These are phyloP conservation scores for Fusarium zealandicum DNA, from an alignment of 2,329 filamentous ascomycete species.

Conservation along the genomic window DNA sequence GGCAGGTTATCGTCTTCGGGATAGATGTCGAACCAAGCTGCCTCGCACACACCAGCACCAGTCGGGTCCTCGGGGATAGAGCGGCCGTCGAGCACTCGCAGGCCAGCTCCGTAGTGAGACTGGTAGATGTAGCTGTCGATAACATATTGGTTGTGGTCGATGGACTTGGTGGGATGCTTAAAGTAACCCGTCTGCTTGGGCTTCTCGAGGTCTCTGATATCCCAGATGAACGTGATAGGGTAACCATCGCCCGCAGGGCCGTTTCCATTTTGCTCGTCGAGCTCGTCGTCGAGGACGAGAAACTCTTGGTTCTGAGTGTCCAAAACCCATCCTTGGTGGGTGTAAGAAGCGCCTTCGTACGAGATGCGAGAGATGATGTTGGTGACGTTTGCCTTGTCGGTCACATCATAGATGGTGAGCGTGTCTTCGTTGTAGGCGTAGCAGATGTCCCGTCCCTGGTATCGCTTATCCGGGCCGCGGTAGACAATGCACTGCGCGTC, in stretches of 20 bases:
- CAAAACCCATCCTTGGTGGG: conserved; percentile 65
- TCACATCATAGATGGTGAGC: conserved; percentile 62
- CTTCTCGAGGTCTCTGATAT: conserved; percentile 53
- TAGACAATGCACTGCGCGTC: conserved; percentile 67
- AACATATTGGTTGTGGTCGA: conserved; percentile 60
- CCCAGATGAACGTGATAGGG: conserved; percentile 60
- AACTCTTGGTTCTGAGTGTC: conserved; percentile 54
- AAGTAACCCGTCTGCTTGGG: conserved; percentile 54
- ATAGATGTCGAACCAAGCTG: conserved; percentile 59
- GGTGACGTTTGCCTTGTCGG: conserved; percentile 53
- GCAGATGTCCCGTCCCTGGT: conserved; percentile 60
- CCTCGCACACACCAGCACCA: conserved; percentile 54
- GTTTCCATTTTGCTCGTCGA: conserved; percentile 54
- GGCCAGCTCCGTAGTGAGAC: conserved; percentile 59
- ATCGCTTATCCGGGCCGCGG: conserved; percentile 57
- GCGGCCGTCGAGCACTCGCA: conserved; percentile 50
- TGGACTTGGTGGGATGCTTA: conserved; percentile 49
- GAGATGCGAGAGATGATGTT: conserved; percentile 60
- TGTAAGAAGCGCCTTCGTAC: conserved; percentile 64
- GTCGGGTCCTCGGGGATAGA: conserved; percentile 52
- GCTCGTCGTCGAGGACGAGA: conserved; percentile 61
- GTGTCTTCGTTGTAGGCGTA: conserved; percentile 63
- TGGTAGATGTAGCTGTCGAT: conserved; percentile 55
- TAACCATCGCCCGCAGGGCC: conserved; percentile 52
- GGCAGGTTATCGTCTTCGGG: conserved; percentile 56